phyloP scores from a whole-genome alignment of 2,329 filamentous ascomycete genomes.

The Botrytis squamosa region DNA sequence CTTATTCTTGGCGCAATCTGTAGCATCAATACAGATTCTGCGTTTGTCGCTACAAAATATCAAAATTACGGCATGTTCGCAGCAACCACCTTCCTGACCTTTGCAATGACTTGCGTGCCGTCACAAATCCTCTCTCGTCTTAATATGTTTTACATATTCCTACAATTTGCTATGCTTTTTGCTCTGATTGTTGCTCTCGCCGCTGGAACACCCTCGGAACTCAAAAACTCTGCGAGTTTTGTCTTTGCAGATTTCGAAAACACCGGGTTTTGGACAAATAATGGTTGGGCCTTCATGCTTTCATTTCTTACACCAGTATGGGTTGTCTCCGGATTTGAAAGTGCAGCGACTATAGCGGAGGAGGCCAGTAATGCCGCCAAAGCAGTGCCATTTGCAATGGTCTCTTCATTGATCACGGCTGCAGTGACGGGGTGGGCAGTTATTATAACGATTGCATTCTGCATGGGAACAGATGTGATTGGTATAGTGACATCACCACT shows the following conservation, averaged over 20 bases:
- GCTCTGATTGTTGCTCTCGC: slow-evolving; percentile 36
- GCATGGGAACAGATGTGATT: slow-evolving; percentile 50
- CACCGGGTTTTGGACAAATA: slow-evolving; percentile 36
- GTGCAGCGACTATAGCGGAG: slow-evolving; percentile 38
- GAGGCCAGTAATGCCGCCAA: slow-evolving; percentile 38
- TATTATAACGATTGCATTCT: slow-evolving; percentile 57
- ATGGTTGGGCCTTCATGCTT: slow-evolving; percentile 40
- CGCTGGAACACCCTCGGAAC: slow-evolving; percentile 33
- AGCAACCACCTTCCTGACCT: slow-evolving; percentile 36
- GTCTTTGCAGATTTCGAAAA: slow-evolving; percentile 38
- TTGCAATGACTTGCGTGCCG: slow-evolving; percentile 39
- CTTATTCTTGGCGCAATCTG: slow-evolving; percentile 36
- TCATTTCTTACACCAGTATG: slow-evolving; percentile 38
- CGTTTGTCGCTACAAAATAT: slow-evolving; percentile 35
- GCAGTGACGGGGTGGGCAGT: slow-evolving; percentile 52
- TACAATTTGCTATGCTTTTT: slow-evolving; percentile 38
- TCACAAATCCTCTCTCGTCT: slow-evolving; percentile 35
- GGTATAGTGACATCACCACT: slow-evolving; percentile 48
- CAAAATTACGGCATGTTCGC: slow-evolving; percentile 39
- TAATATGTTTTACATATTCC: slow-evolving; percentile 36
- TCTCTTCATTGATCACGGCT: slow-evolving; percentile 35
- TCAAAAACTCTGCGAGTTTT: slow-evolving; percentile 35
- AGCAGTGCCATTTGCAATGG: slow-evolving; percentile 39
- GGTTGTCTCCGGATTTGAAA: slow-evolving; percentile 40
- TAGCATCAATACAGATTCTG: slow-evolving; percentile 33